Evolutionary conservation across 1,139 yeast genomes (phyloP), one percentile per base, ranked within the genome.

Genomic region (Suhomyces terraborum): DNA sequence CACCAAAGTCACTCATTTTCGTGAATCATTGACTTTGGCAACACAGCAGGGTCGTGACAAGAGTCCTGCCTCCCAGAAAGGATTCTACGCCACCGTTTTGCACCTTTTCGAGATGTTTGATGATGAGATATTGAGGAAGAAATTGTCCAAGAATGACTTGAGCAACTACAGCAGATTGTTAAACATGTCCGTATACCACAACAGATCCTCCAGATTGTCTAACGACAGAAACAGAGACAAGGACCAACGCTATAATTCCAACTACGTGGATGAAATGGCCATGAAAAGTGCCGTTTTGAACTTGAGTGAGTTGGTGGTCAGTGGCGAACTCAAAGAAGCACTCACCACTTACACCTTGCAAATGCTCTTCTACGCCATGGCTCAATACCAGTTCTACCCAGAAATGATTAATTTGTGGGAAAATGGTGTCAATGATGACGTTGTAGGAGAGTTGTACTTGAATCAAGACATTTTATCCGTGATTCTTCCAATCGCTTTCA

Each of bases 401-500:
- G 75, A 71, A 47, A 58, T 67, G 53, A 55, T 71, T 34, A 62
- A 59, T 42, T 55, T 66, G 41, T 73, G 78, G 78, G 78, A 73
- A 53, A 51, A 53, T 19, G 77, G 77, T 6, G 71, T 72, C 35
- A 66, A 62, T 46, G 65, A 65, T 46, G 51, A 51, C 2, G 56
- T 58, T n/a, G 52, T 50, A 18, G 66, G 67, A 19, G 44, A 52
- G 14, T 43, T 63, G 23, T 72, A 60, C 53, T 52, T 59, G 40
- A 43, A 70, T 53, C 86, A 81, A 47, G 69, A 69, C 46, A 85
- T 85, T 13, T 79, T 86, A 50, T 88, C 94, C 22, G 79, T 83
- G 8, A 77, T 86, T 26, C 72, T 88, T 55, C 89, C 89, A 23
- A 73, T 84, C 31, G 75, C 88, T 48, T 82, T 74, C 50, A 80